Percentiles rank a stretch among this genome's conserved stretches.
Conservation (phyloP, 169 alveolate genomes). For the Eimeria maxima region DNA sequence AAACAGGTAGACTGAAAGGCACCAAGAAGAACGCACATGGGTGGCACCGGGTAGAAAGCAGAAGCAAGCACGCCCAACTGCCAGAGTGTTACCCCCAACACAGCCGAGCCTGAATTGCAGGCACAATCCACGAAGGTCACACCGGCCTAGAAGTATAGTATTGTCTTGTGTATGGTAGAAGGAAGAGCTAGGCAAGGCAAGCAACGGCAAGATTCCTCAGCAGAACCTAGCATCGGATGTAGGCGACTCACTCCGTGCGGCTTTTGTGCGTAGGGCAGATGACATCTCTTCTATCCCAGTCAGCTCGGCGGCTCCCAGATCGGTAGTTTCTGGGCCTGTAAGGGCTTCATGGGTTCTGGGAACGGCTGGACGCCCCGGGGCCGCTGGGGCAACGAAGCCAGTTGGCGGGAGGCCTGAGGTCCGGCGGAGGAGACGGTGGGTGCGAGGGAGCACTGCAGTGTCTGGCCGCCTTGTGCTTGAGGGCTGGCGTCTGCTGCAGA, state of each 20-base stretch:
- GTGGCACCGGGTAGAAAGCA: too few relatives aligned
- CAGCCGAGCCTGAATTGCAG: background rate
- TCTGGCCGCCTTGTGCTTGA: constrained; percentile 80
- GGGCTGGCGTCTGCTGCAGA: constrained; percentile 80
- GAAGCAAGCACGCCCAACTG: background rate
- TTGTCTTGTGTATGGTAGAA: background rate
- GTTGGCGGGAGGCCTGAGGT: background rate
- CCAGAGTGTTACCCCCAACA: background rate
- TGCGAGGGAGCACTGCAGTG: constrained; percentile 48
- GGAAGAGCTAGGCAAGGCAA: background rate
- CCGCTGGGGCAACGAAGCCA: background rate
- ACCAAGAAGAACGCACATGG: background rate
- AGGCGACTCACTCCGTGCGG: background rate
- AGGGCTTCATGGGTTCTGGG: background rate
- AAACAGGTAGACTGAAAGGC: background rate
- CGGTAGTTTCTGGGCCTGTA: background rate
- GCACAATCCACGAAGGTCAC: background rate
- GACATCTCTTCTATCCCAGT: constrained; percentile 28
- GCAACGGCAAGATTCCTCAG: background rate
- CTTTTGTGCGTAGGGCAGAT: constrained; percentile 51
- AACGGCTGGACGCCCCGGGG: background rate
- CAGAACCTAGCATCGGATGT: background rate
- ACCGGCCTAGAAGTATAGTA: background rate
- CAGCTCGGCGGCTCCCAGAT: background rate
- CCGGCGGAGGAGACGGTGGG: constrained; percentile 42